Conservation (phyloP, 139 green algal species). For the Haematococcus sp. region DNA sequence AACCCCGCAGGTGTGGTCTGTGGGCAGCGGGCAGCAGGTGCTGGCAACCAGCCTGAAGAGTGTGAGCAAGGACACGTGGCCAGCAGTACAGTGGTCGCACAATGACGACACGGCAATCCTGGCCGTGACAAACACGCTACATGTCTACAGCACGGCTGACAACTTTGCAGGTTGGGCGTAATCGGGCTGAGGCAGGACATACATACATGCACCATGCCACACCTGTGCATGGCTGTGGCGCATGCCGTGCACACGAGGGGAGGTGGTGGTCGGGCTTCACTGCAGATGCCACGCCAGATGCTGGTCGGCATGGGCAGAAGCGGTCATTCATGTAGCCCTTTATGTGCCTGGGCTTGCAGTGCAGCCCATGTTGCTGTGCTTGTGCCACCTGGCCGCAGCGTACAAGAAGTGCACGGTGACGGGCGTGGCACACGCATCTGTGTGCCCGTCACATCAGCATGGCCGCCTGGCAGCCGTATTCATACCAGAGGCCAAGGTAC, state of each 20-base stretch:
- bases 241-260: neutral
- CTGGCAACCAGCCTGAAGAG: slow-evolving; percentile 60
- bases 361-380: no score
- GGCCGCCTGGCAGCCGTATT: slow-evolving; percentile 46
- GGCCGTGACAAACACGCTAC: slow-evolving; percentile 82
- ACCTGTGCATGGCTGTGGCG: neutral
- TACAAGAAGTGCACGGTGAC: slow-evolving; percentile 65
- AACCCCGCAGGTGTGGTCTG: slow-evolving; percentile 64
- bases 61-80: slow-evolving; percentile 67
- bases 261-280: neutral
- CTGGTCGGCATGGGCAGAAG: neutral
- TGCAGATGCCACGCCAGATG: neutral
- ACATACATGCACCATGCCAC: neutral
- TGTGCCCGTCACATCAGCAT: slow-evolving; percentile 32
- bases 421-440: slow-evolving; percentile 54
- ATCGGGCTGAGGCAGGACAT: neutral
- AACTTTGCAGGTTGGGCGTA: slow-evolving; percentile 50
- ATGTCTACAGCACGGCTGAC: slow-evolving; percentile 69
- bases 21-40: slow-evolving; percentile 32
- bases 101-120: slow-evolving; percentile 69
- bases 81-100: slow-evolving; percentile 67
- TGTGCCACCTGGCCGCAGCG: slow-evolving; percentile 7
- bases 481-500: slow-evolving; percentile 72
- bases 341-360: neutral
- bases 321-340: neutral